These are phyloP conservation scores for Amphicarpaea edgeworthii DNA, from an alignment of 306 rosid genomes.

Conservation along the genomic window DNA sequence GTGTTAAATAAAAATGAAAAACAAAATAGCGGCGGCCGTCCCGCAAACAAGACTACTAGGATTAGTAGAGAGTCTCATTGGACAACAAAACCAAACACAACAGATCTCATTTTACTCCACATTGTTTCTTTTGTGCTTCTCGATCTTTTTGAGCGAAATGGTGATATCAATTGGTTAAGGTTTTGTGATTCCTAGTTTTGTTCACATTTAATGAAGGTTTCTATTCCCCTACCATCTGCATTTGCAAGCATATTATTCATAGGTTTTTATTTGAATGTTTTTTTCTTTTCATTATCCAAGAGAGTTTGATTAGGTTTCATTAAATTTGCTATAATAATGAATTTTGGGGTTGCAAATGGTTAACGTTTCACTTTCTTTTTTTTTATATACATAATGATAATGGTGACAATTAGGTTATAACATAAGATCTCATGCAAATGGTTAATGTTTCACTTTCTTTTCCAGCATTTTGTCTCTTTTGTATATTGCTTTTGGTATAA, in stretches of 20 bases:
- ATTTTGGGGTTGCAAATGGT: not conserved
- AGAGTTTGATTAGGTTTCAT: slow-evolving; percentile 6
- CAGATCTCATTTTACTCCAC: slow-evolving; percentile 5
- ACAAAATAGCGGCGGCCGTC: too few relatives aligned
- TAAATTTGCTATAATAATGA: not conserved
- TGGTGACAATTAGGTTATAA: not conserved
- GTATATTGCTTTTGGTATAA: not conserved
- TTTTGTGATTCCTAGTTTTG: not conserved
- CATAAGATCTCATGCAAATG: not conserved
- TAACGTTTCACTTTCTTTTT: not conserved
- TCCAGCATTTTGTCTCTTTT: not conserved
- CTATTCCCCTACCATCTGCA: not conserved
- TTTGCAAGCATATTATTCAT: slow-evolving; percentile 29
- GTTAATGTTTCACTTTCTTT: too few relatives aligned
- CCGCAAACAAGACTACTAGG: too few relatives aligned
- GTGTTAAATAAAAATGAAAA: too few relatives aligned
- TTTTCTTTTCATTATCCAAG: not conserved
- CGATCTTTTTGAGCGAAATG: not conserved
- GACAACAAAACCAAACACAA: too few relatives aligned
- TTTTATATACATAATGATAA: not conserved
- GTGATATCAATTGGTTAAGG: not conserved
- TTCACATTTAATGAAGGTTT: not conserved
- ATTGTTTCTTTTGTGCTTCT: not conserved
- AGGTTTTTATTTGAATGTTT: not conserved
- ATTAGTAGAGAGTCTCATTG: too few relatives aligned